Evolutionary conservation across 2,329 filamentous ascomycete species (phyloP).

Genomic region (Coniochaeta pulveracea): DNA sequence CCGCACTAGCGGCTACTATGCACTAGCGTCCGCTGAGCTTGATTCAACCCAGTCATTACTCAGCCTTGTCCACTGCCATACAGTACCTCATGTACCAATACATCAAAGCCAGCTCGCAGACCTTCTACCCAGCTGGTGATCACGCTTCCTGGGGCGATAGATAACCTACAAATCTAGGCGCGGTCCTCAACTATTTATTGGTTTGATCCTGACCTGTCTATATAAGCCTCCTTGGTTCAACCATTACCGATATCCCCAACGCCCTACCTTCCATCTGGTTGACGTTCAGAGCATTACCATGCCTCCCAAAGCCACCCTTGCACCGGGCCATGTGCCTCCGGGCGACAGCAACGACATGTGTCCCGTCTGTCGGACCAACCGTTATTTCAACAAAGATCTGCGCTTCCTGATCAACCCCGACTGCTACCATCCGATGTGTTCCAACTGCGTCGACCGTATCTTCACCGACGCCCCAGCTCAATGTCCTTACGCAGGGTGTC

Average conservation of each 20-base stretch:
- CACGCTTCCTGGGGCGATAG: too few species aligned
- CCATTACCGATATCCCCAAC: conserved; percentile 13
- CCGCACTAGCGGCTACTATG: too few species aligned
- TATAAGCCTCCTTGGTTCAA: conserved; percentile 1
- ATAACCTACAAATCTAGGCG: too few species aligned
- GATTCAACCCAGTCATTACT: too few species aligned
- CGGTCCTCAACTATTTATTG: too few species aligned
- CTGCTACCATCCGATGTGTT: conserved; percentile 99
- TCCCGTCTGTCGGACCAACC: conserved; percentile 92
- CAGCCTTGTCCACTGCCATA: too few species aligned
- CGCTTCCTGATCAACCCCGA: conserved; percentile 93
- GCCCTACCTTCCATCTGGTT: neutral
- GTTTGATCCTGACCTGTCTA: too few species aligned
- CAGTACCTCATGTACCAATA: too few species aligned
- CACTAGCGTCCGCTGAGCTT: too few species aligned
- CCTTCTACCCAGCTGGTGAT: too few species aligned
- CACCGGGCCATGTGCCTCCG: conserved; percentile 7
- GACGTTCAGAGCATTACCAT: conserved; percentile 13
- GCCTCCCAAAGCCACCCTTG: conserved; percentile 22
- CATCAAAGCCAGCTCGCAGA: too few species aligned
- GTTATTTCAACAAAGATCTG: conserved; percentile 91
- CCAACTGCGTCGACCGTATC: conserved; percentile 87
- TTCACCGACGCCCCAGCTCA: conserved; percentile 86
- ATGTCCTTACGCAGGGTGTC: conserved; percentile 84
- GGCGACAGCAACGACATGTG: conserved; percentile 57